Percentiles rank a stretch among this genome's conserved stretches.
phyloP scores from a whole-genome alignment of 208 protist species.

The Tetramitus jugosus region DNA sequence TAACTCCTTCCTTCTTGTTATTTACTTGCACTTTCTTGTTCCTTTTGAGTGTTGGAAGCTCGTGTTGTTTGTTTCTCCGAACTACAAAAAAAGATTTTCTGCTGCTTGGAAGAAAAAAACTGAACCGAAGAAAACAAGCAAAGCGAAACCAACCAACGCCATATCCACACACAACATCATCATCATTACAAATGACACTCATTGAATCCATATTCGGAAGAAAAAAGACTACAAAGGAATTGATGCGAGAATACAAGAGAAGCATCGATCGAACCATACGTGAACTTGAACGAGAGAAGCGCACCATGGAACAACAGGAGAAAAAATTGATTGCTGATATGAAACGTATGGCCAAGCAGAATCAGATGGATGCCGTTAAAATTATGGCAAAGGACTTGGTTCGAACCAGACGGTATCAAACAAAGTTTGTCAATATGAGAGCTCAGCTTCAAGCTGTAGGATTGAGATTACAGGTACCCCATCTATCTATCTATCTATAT shows the following conservation, averaged over 20 bases:
- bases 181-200: too few species aligned
- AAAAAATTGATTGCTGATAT: slow-evolving; percentile 92
- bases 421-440: slow-evolving; percentile 94
- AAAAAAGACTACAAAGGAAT: slow-evolving; percentile 47
- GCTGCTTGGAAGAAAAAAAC: too few species aligned
- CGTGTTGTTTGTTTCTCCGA: too few species aligned
- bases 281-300: slow-evolving; percentile 89
- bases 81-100: too few species aligned
- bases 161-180: too few species aligned
- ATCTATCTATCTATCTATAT: too few species aligned
- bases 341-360: slow-evolving; percentile 87
- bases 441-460: slow-evolving; percentile 88
- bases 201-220: slow-evolving; percentile 24
- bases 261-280: slow-evolving; percentile 78
- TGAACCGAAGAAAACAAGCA: too few species aligned
- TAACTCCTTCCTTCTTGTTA: too few species aligned
- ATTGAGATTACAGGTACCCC: slow-evolving; percentile 24
- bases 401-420: slow-evolving; percentile 80
- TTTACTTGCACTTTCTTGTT: too few species aligned
- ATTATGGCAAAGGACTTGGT: slow-evolving; percentile 97
- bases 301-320: slow-evolving; percentile 82
- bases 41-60: too few species aligned
- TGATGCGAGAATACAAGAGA: slow-evolving; percentile 90
- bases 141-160: too few species aligned
- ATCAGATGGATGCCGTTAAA: slow-evolving; percentile 85